A percentile compares a stretch with the other conserved stretches of the same genome.
These are phyloP conservation scores for Fonsecaea erecta DNA, from an alignment of 2,329 filamentous ascomycete species.

Conservation along the genomic window DNA sequence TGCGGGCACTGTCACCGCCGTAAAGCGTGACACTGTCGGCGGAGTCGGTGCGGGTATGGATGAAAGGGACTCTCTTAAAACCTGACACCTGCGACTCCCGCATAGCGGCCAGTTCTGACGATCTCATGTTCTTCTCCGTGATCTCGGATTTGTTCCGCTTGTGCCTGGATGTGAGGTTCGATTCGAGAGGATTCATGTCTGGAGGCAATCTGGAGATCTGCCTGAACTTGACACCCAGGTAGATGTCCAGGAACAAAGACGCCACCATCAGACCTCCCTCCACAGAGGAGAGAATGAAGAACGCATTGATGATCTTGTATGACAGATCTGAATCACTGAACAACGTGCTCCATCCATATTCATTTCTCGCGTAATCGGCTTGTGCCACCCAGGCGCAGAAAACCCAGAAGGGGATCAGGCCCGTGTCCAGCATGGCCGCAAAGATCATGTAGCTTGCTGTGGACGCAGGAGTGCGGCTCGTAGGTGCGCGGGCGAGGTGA, in stretches of 20 bases:
- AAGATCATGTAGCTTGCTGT: conserved; percentile 91
- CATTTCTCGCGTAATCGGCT: conserved; percentile 52
- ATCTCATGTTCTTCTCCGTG: conserved; percentile 66
- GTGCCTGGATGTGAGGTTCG: conserved; percentile 75
- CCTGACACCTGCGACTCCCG: conserved; percentile 36
- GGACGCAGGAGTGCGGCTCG: conserved; percentile 74
- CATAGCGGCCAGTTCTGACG: conserved; percentile 51
- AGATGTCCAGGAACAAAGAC: conserved; percentile 72
- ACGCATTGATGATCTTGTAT: conserved; percentile 65
- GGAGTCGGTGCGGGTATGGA: conserved; percentile 73
- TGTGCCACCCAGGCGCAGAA: conserved; percentile 62
- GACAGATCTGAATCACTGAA: conserved; percentile 62
- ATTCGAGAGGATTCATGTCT: conserved; percentile 91
- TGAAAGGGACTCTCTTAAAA: conserved; percentile 68
- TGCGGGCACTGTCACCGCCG: conserved; percentile 33
- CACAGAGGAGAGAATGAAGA: conserved; percentile 70
- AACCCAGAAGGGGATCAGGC: conserved; percentile 66
- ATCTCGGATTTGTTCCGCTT: conserved; percentile 71
- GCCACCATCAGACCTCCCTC: conserved; percentile 71
- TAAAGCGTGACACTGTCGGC: conserved; percentile 53
- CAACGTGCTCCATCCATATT: conserved; percentile 69
- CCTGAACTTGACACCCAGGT: conserved; percentile 77
- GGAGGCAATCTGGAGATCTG: conserved; percentile 82
- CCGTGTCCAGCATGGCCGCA: conserved; percentile 72
- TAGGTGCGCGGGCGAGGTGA: conserved; percentile 73